phyloP scores from a whole-genome alignment of 805 yeast genomes.

The Kazachstania martiniae region DNA sequence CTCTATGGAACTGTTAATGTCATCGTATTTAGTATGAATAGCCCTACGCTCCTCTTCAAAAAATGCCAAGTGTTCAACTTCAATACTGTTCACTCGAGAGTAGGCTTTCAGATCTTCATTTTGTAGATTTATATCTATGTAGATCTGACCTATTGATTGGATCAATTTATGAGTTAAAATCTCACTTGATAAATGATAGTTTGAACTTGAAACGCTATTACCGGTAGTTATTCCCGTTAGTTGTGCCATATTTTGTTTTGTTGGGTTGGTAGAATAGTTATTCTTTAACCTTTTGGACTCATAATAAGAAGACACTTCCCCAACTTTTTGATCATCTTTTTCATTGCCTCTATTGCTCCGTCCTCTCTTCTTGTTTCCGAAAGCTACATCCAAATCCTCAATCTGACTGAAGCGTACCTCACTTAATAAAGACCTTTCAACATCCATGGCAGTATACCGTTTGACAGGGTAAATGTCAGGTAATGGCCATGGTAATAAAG shows the following conservation, averaged over 20 bases:
- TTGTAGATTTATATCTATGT: constrained; percentile 34
- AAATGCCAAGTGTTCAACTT: constrained; percentile 35
- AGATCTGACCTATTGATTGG: constrained; percentile 41
- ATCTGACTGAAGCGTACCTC: constrained; percentile 52
- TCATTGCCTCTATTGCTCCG: constrained; percentile 8
- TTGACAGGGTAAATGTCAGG: constrained; percentile 62
- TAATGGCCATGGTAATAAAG: constrained; percentile 54
- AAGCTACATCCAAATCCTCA: constrained; percentile 34
- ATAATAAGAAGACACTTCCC: constrained; percentile 34
- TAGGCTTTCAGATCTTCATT: constrained; percentile 38
- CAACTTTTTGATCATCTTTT: constrained; percentile 2
- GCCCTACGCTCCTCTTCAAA: constrained; percentile 35
- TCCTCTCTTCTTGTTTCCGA: constrained; percentile 19
- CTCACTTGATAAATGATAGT: constrained; percentile 27
- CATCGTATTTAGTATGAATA: constrained; percentile 37
- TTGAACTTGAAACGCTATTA: constrained; percentile 26
- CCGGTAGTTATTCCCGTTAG: constrained; percentile 40
- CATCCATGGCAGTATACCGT: constrained; percentile 57
- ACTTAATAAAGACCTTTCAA: constrained; percentile 63
- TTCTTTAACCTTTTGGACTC: constrained; percentile 50
- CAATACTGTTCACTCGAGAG: constrained; percentile 29
- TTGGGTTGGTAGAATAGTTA: constrained; percentile 61
- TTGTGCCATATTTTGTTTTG: constrained; percentile 40
- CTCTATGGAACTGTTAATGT: constrained; percentile 15
- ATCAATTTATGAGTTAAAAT: constrained; percentile 55